phyloP scores from a whole-genome alignment of 192 early-diverging fungal genomes.

The Piromyces sp. region DNA sequence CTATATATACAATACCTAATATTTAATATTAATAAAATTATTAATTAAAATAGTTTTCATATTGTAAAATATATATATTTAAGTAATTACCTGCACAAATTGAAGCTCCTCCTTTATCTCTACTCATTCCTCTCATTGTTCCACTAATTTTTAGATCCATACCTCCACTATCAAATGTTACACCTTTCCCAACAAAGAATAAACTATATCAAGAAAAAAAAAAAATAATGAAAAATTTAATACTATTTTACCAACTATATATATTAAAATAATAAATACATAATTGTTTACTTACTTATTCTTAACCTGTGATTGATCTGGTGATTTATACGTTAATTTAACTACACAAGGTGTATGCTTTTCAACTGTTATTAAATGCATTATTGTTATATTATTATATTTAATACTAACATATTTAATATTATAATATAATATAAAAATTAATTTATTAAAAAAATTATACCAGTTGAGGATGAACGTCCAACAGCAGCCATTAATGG shows the following conservation, averaged over 20 bases:
- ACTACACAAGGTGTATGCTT: slow-evolving; percentile 50
- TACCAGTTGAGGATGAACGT: slow-evolving; percentile 49
- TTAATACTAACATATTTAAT: no score
- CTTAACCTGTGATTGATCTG: slow-evolving; percentile 48
- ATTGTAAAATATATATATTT: no score
- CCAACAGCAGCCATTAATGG: slow-evolving; percentile 66
- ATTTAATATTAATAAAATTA: no score
- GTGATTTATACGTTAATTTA: slow-evolving; percentile 46
- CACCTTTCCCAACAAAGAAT: slow-evolving; percentile 78
- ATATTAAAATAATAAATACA: no score
- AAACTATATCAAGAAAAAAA: slow-evolving; percentile 18
- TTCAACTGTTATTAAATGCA: slow-evolving; percentile 22
- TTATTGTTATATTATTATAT: no score
- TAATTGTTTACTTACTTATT: slow-evolving; percentile 62
- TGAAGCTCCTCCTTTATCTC: slow-evolving; percentile 80
- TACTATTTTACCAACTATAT: no score
- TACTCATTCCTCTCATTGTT: slow-evolving; percentile 71
- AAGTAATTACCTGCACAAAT: slow-evolving; percentile 38
- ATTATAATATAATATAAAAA: no score
- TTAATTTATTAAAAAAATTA: no score
- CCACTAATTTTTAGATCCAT: slow-evolving; percentile 69
- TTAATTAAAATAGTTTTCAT: no score
- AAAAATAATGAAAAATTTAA: no score
- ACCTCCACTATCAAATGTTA: slow-evolving; percentile 82
- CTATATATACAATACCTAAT: not conserved